Evolutionary conservation across 164 flowering plant species (phyloP).

Genomic region (Tinospora cordifolia): DNA sequence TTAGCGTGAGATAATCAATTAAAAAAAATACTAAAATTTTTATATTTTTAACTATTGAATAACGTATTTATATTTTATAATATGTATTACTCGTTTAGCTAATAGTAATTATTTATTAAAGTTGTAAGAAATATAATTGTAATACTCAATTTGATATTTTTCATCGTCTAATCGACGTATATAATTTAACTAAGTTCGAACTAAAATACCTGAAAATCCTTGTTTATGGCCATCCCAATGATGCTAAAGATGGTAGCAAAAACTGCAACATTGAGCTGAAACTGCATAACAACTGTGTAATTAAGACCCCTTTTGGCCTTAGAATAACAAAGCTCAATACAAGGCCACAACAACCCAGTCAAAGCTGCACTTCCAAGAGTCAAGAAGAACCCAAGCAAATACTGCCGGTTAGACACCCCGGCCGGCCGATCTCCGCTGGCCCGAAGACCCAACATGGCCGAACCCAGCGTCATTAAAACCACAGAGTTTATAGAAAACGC

Average conservation of each 20-base stretch:
- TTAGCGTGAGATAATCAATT: too few species aligned
- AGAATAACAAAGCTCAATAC: conserved; percentile 2
- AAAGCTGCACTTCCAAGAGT: conserved; percentile 4
- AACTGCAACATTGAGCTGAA: neutral
- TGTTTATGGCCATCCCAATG: neutral
- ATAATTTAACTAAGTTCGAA: too few species aligned
- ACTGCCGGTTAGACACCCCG: conserved; percentile 9
- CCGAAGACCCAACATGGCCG: neutral
- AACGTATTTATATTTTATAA: too few species aligned
- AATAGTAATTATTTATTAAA: too few species aligned
- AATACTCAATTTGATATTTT: too few species aligned
- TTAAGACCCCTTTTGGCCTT: neutral
- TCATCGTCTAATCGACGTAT: too few species aligned
- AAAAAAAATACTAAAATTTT: too few species aligned
- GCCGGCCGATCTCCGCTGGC: neutral
- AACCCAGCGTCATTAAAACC: conserved; percentile 11
- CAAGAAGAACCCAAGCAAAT: conserved; percentile 10
- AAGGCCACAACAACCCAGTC: conserved; percentile 3
- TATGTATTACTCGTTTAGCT: too few species aligned
- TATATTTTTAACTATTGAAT: too few species aligned
- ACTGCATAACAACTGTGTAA: conserved; percentile 1
- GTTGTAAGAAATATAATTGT: too few species aligned
- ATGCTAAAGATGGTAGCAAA: neutral
- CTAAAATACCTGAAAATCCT: neutral
- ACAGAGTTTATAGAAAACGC: conserved; percentile 10